Conservation (phyloP, 169 alveolate species). For the Plasmodium vivax region DNA sequence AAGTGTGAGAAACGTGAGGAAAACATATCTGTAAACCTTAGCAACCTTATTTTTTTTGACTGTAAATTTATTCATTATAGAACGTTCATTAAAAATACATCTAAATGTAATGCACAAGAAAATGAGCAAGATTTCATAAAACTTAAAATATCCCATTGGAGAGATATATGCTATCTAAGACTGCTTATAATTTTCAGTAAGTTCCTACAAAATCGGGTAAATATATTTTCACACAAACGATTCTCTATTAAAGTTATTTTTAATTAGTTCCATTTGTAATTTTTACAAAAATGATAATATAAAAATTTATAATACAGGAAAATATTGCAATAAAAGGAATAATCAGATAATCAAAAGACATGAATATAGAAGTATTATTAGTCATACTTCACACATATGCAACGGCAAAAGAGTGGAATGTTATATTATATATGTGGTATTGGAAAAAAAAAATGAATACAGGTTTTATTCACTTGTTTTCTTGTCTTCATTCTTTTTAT, state of each 20-base stretch:
- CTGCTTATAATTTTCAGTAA: background rate
- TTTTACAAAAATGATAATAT: background rate
- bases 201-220: background rate
- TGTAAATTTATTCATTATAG: background rate
- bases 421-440: background rate
- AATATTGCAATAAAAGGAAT: background rate
- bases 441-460: background rate
- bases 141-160: background rate
- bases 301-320: background rate
- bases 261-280: background rate
- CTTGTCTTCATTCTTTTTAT: conserved; percentile 8
- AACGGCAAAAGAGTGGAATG: background rate
- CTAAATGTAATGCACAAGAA: background rate
- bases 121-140: background rate
- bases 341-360: background rate
- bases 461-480: conserved; percentile 3
- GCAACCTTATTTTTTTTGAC: background rate
- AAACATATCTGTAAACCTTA: background rate
- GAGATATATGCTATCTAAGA: background rate
- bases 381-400: background rate
- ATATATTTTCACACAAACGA: background rate
- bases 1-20: background rate
- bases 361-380: background rate
- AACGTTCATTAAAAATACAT: background rate
- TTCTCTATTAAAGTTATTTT: background rate